phyloP scores from a whole-genome alignment of 2,329 filamentous ascomycete genomes.

The Alternaria brassicae region DNA sequence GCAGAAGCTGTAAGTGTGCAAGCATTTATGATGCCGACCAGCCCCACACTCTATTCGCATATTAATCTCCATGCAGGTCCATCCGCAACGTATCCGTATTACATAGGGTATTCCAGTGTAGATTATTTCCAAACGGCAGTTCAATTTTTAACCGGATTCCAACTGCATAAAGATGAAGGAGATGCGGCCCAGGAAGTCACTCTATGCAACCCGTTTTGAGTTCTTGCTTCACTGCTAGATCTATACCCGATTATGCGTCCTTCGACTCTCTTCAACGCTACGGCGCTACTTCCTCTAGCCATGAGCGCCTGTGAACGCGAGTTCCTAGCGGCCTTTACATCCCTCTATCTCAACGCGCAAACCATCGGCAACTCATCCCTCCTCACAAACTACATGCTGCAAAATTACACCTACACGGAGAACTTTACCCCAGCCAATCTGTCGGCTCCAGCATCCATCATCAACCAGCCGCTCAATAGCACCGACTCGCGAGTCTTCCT shows the following conservation, averaged over 20 bases:
- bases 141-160: neutral
- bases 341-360: conserved; percentile 26
- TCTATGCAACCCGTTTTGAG: fast-evolving
- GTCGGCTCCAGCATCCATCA: conserved; percentile 21
- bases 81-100: neutral
- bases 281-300: neutral
- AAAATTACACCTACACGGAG: conserved; percentile 31
- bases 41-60: conserved; percentile 13
- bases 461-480: conserved; percentile 27
- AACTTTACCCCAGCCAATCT: conserved; percentile 26
- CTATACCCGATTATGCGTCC: neutral
- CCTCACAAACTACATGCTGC: conserved; percentile 13
- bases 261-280: neutral
- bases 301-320: conserved; percentile 5
- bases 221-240: neutral
- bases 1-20: neutral
- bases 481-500: conserved; percentile 24
- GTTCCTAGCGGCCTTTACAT: conserved; percentile 25
- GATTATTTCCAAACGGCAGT: conserved; percentile 1
- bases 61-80: conserved; percentile 2
- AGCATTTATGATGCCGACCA: neutral
- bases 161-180: neutral
- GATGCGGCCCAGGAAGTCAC: fast-evolving
- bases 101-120: too few species aligned
- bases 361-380: conserved; percentile 19